Evolutionary conservation across 768 basidiomycete species (phyloP).

Genomic region (Lactarius trivialis): DNA sequence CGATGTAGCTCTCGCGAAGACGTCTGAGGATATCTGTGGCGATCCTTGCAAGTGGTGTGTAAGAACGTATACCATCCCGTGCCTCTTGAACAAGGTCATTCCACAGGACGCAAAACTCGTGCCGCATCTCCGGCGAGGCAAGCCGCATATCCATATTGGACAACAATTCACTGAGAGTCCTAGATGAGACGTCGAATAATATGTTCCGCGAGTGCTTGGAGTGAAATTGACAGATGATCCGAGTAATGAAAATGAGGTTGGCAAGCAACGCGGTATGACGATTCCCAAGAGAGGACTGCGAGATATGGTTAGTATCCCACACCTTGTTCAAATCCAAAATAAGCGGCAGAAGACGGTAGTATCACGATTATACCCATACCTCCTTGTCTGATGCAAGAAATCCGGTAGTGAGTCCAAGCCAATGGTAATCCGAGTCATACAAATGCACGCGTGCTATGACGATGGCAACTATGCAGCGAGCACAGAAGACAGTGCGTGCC

Average conservation of each 20-base stretch:
- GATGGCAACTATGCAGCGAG: neutral
- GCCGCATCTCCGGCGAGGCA: neutral
- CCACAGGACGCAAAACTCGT: neutral
- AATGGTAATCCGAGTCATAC: too few species aligned
- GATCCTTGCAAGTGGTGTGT: neutral
- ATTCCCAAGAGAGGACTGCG: neutral
- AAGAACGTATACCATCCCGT: too few species aligned
- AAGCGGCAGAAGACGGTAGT: neutral
- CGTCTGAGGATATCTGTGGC: neutral
- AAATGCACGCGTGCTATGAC: neutral
- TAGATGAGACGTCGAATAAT: too few species aligned
- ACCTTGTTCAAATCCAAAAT: neutral
- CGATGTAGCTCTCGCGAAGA: neutral
- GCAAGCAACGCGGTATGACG: neutral
- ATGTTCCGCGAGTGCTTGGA: neutral
- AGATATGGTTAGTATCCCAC: neutral
- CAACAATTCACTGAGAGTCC: too few species aligned
- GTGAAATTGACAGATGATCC: neutral
- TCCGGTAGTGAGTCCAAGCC: neutral
- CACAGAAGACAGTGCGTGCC: neutral
- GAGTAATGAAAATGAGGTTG: neutral
- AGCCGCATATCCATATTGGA: neutral
- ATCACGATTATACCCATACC: neutral
- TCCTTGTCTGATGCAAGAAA: neutral
- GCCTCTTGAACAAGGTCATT: neutral